A percentile compares a stretch with the other conserved stretches of the same genome.
Evolutionary conservation across 2,329 filamentous ascomycete species (phyloP).

Genomic region (Fusarium poae): DNA sequence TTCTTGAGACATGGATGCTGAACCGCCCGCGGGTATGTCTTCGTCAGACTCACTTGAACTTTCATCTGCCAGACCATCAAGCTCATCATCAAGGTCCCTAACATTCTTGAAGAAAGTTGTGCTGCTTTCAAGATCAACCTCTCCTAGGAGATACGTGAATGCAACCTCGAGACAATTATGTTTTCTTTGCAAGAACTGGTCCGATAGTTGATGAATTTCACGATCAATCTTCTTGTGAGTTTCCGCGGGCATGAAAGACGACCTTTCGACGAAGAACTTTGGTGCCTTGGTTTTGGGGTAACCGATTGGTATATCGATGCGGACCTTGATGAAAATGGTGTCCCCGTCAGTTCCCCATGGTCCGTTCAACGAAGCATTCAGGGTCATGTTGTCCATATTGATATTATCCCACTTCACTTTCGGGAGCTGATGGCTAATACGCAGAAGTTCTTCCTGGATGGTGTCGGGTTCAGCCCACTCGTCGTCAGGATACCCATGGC

Average conservation of each 20-base stretch:
- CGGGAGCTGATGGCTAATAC: constrained; percentile 71
- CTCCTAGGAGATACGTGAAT: constrained; percentile 73
- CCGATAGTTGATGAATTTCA: constrained; percentile 69
- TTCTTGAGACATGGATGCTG: constrained; percentile 73
- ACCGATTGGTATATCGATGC: constrained; percentile 68
- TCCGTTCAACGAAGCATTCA: constrained; percentile 73
- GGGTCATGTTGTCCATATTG: constrained; percentile 70
- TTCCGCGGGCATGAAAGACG: constrained; percentile 70
- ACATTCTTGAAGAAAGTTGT: constrained; percentile 74
- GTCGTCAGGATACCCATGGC: constrained; percentile 64
- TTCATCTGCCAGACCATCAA: constrained; percentile 73
- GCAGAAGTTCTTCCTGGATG: constrained; percentile 74
- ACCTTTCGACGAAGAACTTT: constrained; percentile 71
- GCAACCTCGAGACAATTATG: constrained; percentile 73
- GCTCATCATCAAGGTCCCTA: constrained; percentile 70
- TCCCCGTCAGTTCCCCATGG: constrained; percentile 71
- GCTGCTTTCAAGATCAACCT: constrained; percentile 71
- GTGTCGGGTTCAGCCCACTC: constrained; percentile 73
- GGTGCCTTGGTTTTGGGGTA: constrained; percentile 71
- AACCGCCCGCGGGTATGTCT: constrained; percentile 65
- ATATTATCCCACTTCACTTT: constrained; percentile 75
- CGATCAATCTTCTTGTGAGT: constrained; percentile 64
- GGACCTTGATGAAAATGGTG: constrained; percentile 72
- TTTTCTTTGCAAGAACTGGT: constrained; percentile 67
- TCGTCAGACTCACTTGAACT: constrained; percentile 87